These are phyloP conservation scores for Cicer cuneatum DNA, from an alignment of 306 rosid species.

Conservation along the genomic window DNA sequence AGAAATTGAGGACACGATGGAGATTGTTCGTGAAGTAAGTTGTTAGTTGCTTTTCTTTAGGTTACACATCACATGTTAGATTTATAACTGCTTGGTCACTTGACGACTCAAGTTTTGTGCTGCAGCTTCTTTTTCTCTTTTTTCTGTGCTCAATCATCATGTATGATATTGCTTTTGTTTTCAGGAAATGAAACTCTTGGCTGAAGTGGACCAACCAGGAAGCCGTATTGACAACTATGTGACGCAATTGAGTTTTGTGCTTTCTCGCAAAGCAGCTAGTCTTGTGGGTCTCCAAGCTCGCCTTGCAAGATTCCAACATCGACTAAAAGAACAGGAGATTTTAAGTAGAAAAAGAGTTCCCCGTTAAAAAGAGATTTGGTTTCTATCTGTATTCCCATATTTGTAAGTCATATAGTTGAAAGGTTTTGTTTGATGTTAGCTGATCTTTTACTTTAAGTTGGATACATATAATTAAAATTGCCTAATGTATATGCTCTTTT, in stretches of 20 bases:
- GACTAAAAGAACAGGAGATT: constrained; percentile 93
- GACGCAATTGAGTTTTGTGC: constrained; percentile 88
- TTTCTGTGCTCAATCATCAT: constrained; percentile 20
- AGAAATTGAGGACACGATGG: constrained; percentile 99
- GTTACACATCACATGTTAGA: neutral
- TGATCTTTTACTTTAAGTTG: constrained; percentile 40
- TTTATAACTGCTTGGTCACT: constrained; percentile 5
- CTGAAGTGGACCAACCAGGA: constrained; percentile 98
- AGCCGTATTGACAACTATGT: constrained; percentile 93
- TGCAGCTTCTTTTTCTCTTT: neutral
- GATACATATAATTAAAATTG: constrained; percentile 45
- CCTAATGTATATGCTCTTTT: constrained; percentile 48
- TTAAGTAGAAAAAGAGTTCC: constrained; percentile 88
- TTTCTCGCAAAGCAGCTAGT: constrained; percentile 96
- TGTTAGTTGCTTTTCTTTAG: constrained; percentile 16
- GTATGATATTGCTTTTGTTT: constrained; percentile 31
- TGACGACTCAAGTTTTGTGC: constrained; percentile 2
- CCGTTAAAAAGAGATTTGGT: constrained; percentile 58
- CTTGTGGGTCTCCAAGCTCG: constrained; percentile 98
- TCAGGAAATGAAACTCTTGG: constrained; percentile 95
- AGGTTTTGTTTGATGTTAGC: constrained; percentile 46
- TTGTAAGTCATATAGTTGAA: constrained; percentile 44
- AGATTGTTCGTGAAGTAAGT: constrained; percentile 98
- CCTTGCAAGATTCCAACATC: constrained; percentile 95
- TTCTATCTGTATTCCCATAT: constrained; percentile 45